These are phyloP conservation scores for Aspergillus brunneoviolaceus DNA, from an alignment of 2,329 filamentous ascomycete species.

Conservation along the genomic window DNA sequence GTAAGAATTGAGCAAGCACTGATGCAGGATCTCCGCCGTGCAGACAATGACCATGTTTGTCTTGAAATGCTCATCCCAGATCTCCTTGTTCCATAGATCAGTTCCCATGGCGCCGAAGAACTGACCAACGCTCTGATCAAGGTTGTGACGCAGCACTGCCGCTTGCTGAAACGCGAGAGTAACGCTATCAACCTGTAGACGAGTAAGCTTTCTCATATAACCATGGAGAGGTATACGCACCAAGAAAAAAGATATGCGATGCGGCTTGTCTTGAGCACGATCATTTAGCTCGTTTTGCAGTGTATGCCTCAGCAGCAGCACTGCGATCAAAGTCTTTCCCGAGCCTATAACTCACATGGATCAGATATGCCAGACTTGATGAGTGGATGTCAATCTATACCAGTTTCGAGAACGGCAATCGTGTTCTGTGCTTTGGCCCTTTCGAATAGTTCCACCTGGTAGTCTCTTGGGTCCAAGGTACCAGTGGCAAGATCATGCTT, in stretches of 20 bases:
- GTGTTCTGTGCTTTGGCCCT: slow-evolving; percentile 79
- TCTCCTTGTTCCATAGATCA: slow-evolving; percentile 60
- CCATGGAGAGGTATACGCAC: slow-evolving; percentile 42
- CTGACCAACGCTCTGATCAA: slow-evolving; percentile 71
- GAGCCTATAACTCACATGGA: slow-evolving; percentile 57
- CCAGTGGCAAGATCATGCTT: slow-evolving; percentile 57
- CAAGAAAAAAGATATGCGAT: slow-evolving; percentile 78
- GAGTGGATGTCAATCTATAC: slow-evolving; percentile 36
- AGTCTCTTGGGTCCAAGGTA: slow-evolving; percentile 78
- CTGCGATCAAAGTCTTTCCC: slow-evolving; percentile 95
- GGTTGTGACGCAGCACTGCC: slow-evolving; percentile 75
- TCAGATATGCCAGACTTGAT: background rate
- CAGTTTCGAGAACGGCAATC: slow-evolving; percentile 93
- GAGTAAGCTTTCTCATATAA: slow-evolving; percentile 14
- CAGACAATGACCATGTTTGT: slow-evolving; percentile 85
- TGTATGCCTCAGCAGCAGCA: slow-evolving; percentile 73
- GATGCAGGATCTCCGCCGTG: slow-evolving; percentile 81
- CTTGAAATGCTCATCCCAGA: slow-evolving; percentile 59
- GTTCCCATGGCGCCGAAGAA: slow-evolving; percentile 70
- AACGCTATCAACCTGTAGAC: slow-evolving; percentile 71
- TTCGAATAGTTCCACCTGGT: slow-evolving; percentile 89
- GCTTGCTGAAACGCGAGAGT: slow-evolving; percentile 88
- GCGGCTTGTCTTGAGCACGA: slow-evolving; percentile 59
- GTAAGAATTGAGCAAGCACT: slow-evolving; percentile 76
- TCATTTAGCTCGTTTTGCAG: slow-evolving; percentile 75